Evolutionary conservation across 805 yeast species (phyloP), one percentile per base, ranked within the genome.

Genomic region (Candida michaelii): DNA sequence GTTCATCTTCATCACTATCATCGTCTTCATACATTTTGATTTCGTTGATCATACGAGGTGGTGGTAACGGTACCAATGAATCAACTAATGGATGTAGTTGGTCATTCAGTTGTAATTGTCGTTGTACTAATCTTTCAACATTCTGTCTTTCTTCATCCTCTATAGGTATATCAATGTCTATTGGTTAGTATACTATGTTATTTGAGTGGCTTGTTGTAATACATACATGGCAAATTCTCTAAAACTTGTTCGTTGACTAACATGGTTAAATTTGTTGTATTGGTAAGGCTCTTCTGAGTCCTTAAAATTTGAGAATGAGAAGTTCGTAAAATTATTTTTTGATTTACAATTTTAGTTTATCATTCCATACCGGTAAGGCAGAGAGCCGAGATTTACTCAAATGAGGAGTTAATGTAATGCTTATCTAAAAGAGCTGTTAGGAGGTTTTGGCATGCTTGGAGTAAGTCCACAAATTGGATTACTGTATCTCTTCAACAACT

Each of bases 141-240:
- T 59, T 52, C 10, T 52, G 52, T 41, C 71, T 50, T 40, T 73
- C 70, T 24, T 63, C 63, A 7, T 63, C 60, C 27, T 68, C 51
- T 16, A 69, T 60, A 9, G 59, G 58, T 4, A 52, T 56, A 40
- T 71, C 76, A 33, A 69, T 52, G 41, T 62, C 45, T 30, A 27
- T 36, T 37, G 10, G 33, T 40, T 40, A 40, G 43, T 40, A 33
- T 21, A 8, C 15, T 16, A 15, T n/a, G 7, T 25, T 12, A 5
- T 25, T 11, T 7, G 25, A 23, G 25, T 6, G 9, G 10, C 10
- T 10, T 23, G 25, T 6, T 10, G 17, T n/a, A 11, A 16, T 45
- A 66, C 73, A 45, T 66, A 67, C 73, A 65, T 10, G 70, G 52
- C 30, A 73, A 57, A 35, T 68, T 63, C 36, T 72, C 76, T 34